Base-by-base conservation (phyloP, 2,329 filamentous ascomycete species). In the Alternaria gaisen region DNA sequence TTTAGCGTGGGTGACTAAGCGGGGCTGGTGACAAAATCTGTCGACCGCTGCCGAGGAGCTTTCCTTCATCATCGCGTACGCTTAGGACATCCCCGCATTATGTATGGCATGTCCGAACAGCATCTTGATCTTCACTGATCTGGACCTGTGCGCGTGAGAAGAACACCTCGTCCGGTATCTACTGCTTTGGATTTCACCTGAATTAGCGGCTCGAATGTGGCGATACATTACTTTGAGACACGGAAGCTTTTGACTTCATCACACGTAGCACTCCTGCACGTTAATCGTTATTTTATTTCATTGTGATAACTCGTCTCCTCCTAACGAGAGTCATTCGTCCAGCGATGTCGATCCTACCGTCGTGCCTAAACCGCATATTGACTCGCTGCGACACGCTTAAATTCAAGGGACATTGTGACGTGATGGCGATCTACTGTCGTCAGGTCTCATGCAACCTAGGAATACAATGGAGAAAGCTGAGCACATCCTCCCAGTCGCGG, bases 131-230 rank as follows among this genome's bases (percentile, higher is more conserved):
- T 84, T 84, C 81, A 83, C 69, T 83, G 81, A 72, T 68, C 66
- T 67, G 66, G 62, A 68, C 62, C 67, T 68, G 63, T 74, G 78
- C 72, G 81, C 78, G 81, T 78, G 64, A 83, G 81, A 83, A 60
- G 65, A 73, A 81, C 79, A 30, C 54, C 60, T 72, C 77, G 80
- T 81, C 81, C 81, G 76, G 82, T 84, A 84, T 84, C 82, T 84
- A 80, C 82, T 80, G 81, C 82, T 82, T 77, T 76, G 76, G 81
- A 83, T 80, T 77, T 76, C 68, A 76, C 71, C 79, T 80, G 79
- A 83, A 83, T 76, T 77, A 80, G 81, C 79, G 81, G 82, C 79
- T 84, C 82, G 82, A 80, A 79, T 80, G 81, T 77, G 80, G 80
- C 80, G 81, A 78, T 72, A 83, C 80, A 83, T 76, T n/a, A 34